Evolutionary conservation across 176 grass and related monocot species (phyloP).

Genomic region (Pontederia crassipes): DNA sequence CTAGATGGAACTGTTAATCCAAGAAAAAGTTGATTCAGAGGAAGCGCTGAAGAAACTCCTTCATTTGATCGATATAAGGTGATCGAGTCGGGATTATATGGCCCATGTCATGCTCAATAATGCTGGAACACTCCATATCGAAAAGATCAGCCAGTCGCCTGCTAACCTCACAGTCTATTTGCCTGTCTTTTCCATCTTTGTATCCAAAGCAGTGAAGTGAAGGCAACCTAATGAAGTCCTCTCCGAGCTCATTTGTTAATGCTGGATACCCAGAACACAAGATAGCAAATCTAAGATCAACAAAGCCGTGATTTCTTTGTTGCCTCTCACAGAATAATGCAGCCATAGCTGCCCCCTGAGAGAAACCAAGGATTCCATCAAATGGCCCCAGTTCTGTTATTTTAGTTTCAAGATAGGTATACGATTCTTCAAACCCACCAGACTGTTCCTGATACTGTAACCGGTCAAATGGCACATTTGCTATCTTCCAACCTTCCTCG

Average conservation of each 20-base stretch:
- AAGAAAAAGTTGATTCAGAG: constrained; percentile 16
- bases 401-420: constrained; percentile 31
- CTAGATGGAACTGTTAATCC: too few relatives aligned
- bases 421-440: constrained; percentile 62
- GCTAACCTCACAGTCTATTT: constrained; percentile 54
- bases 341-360: constrained; percentile 73
- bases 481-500: constrained; percentile 42
- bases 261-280: constrained; percentile 68
- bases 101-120: constrained; percentile 84
- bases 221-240: constrained; percentile 42
- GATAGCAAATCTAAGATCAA: constrained; percentile 54
- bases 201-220: constrained; percentile 79
- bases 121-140: constrained; percentile 21
- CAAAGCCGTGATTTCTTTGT: constrained; percentile 25
- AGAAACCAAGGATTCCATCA: constrained; percentile 77
- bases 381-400: constrained; percentile 43
- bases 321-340: constrained; percentile 60
- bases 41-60: constrained; percentile 52
- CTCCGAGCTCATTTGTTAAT: constrained; percentile 4
- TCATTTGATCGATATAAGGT: constrained; percentile 63
- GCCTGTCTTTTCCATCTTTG: constrained; percentile 53
- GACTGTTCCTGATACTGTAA: constrained; percentile 80
- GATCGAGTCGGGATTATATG: constrained; percentile 72
- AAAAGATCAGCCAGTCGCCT: constrained; percentile 42
- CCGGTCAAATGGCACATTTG: constrained; percentile 46